These are phyloP conservation scores for Colletotrichum camelliae DNA, from an alignment of 2,329 filamentous ascomycete genomes.

Conservation along the genomic window DNA sequence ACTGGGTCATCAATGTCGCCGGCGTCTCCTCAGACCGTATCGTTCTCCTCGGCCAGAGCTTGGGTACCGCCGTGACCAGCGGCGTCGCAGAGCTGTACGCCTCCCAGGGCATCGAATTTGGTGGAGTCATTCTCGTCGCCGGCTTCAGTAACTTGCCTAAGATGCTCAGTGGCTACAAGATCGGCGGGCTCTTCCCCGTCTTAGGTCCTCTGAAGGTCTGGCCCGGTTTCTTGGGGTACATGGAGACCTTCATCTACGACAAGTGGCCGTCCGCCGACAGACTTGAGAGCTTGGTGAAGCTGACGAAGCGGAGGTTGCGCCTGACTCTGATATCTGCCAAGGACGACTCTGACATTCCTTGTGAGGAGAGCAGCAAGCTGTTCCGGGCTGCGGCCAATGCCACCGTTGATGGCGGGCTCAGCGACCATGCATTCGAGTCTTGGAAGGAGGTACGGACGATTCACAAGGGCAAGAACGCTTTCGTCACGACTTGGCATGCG, in stretches of 20 bases:
- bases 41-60: constrained; percentile 82
- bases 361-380: constrained; percentile 68
- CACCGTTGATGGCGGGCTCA: constrained; percentile 40
- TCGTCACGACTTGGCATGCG: constrained; percentile 50
- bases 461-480: constrained; percentile 49
- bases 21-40: constrained; percentile 74
- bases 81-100: constrained; percentile 77
- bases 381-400: constrained; percentile 66
- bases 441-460: constrained; percentile 53
- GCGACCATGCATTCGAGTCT: constrained; percentile 41
- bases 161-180: constrained; percentile 78
- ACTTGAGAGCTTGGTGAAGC: constrained; percentile 60
- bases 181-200: constrained; percentile 79
- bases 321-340: constrained; percentile 80
- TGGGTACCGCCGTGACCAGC: constrained; percentile 84
- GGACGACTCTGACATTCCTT: constrained; percentile 85
- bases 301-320: constrained; percentile 60
- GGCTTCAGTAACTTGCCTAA: constrained; percentile 78
- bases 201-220: constrained; percentile 76
- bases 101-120: constrained; percentile 69
- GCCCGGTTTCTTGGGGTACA: constrained; percentile 65
- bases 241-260: constrained; percentile 74
- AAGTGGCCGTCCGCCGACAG: constrained; percentile 78
- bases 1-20: constrained; percentile 72
- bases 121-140: constrained; percentile 79